Percentiles rank a stretch among this genome's conserved stretches.
Evolutionary conservation across 129 eudicot genomes (phyloP).

Genomic region (Chrysanthemum makinoi): DNA sequence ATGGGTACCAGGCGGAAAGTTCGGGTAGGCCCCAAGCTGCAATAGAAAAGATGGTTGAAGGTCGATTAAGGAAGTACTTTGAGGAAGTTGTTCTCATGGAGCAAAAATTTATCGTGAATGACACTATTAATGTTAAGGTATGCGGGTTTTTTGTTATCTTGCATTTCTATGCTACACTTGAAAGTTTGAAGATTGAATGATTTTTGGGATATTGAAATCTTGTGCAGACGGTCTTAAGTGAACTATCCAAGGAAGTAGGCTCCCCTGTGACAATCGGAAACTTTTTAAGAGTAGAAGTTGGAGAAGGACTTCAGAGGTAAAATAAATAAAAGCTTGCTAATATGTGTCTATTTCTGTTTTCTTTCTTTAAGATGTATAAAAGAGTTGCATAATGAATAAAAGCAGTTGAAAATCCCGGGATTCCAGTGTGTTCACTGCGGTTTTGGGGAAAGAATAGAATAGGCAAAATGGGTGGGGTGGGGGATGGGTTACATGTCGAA

Average conservation of each 20-base stretch:
- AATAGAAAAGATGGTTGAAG: conserved; percentile 95
- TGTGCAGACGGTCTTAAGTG: conserved; percentile 58
- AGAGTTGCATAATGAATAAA: too few relatives aligned
- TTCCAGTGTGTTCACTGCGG: too few relatives aligned
- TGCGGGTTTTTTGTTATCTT: neutral
- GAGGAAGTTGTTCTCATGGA: conserved; percentile 97
- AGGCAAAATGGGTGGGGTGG: too few relatives aligned
- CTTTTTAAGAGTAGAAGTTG: conserved; percentile 86
- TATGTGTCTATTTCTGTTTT: neutral
- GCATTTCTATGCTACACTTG: neutral
- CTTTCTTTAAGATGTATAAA: neutral
- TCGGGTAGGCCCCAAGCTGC: conserved; percentile 88
- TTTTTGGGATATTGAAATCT: neutral
- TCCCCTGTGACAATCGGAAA: conserved; percentile 71
- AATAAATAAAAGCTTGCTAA: conserved; percentile 2
- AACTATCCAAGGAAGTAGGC: conserved; percentile 80
- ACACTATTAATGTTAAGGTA: conserved; percentile 69
- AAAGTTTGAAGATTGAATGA: neutral
- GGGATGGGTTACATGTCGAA: too few relatives aligned
- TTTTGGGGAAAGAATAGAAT: too few relatives aligned
- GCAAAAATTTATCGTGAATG: conserved; percentile 84
- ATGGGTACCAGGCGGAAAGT: conserved; percentile 62
- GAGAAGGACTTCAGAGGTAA: conserved; percentile 83
- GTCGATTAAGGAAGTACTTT: conserved; percentile 84
- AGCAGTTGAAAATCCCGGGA: neutral